Evolutionary conservation across 371 early-diverging fungal genomes (phyloP).

Genomic region (Massospora cicadina): DNA sequence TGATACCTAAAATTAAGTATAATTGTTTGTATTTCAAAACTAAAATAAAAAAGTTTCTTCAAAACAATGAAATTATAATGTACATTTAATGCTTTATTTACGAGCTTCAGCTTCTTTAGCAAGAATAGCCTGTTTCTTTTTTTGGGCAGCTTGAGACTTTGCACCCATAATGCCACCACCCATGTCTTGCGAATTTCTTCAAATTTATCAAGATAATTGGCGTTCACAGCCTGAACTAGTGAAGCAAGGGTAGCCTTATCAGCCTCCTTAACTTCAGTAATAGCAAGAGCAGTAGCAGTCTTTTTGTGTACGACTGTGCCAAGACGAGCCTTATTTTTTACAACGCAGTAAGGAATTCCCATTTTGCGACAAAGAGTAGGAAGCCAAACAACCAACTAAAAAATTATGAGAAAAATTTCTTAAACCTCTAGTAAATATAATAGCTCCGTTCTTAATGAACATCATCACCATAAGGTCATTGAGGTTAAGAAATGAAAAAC

Average conservation of each 20-base stretch:
- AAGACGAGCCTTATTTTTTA: constrained; percentile 94
- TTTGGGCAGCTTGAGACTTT: constrained; percentile 71
- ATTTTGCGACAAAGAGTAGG: constrained; percentile 99
- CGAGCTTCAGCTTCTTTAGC: constrained; percentile 29
- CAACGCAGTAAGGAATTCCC: constrained; percentile 98
- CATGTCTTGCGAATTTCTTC: constrained; percentile 80
- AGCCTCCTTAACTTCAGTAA: constrained; percentile 89
- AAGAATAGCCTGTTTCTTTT: constrained; percentile 55
- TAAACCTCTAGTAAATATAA: constrained; percentile 7
- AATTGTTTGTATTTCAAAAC: too few relatives aligned
- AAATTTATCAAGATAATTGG: constrained; percentile 83
- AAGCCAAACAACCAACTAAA: constrained; percentile 82
- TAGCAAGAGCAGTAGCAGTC: constrained; percentile 91
- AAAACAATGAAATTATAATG: too few relatives aligned
- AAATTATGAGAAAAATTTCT: background rate
- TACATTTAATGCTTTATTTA: too few relatives aligned
- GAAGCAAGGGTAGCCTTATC: constrained; percentile 85
- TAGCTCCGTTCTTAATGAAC: background rate
- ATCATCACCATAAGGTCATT: background rate
- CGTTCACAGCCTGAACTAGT: constrained; percentile 78
- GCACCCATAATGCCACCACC: constrained; percentile 94
- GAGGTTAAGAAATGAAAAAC: background rate
- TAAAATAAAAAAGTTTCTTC: too few relatives aligned
- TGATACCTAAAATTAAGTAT: too few relatives aligned
- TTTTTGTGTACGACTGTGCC: constrained; percentile 99